phyloP scores from a whole-genome alignment of 179 eudicot species.

The Silene coronaria region DNA sequence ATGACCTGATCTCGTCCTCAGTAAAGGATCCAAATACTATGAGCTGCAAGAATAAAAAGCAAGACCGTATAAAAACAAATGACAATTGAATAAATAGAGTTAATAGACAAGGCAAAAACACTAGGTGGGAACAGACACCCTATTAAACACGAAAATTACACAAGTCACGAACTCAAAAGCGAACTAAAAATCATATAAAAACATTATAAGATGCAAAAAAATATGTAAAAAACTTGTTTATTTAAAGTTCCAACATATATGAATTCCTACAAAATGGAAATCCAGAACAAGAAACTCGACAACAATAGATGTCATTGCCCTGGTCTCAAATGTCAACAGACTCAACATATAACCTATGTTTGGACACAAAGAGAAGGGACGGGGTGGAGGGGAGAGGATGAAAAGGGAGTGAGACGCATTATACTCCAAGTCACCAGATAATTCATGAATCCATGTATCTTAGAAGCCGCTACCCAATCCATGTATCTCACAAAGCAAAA shows the following conservation, averaged over 20 bases:
- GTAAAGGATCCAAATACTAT: constrained; percentile 88
- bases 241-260: too few relatives aligned
- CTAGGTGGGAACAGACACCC: background rate
- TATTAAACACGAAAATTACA: background rate
- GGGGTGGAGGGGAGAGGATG: too few relatives aligned
- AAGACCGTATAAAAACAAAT: background rate
- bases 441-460: background rate
- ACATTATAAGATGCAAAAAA: too few relatives aligned
- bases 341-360: background rate
- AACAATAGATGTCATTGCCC: too few relatives aligned
- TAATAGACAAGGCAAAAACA: background rate
- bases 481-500: too few relatives aligned
- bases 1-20: constrained; percentile 69
- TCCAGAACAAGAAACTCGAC: too few relatives aligned
- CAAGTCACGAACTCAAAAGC: background rate
- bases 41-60: constrained; percentile 37
- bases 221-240: too few relatives aligned
- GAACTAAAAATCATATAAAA: background rate
- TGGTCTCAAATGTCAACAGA: background rate
- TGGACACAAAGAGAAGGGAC: background rate
- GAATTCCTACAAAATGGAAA: too few relatives aligned
- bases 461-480: too few relatives aligned
- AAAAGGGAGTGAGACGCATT: background rate
- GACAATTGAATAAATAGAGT: background rate
- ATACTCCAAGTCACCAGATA: background rate